Percentiles rank a stretch among this genome's conserved stretches.
Conservation (phyloP, 2,329 filamentous ascomycete genomes). For the Phaeophleospora eucalypticola region DNA sequence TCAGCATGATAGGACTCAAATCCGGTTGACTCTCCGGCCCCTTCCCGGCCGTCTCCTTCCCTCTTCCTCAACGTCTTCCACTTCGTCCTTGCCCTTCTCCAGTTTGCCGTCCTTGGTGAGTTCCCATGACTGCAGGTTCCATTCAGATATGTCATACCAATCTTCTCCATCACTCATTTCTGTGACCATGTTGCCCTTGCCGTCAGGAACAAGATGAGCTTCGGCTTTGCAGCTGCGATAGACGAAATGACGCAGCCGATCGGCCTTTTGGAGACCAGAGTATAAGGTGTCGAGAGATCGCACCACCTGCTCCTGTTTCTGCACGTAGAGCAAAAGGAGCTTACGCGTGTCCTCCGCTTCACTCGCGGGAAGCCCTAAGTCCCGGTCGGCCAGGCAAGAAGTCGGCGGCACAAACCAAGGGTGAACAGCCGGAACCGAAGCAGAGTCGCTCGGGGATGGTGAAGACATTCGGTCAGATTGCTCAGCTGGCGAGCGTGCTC, state of each 20-base stretch:
- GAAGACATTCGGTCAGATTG: slow-evolving; percentile 36
- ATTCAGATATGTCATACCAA: slow-evolving; percentile 81
- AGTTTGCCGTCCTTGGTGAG: slow-evolving; percentile 58
- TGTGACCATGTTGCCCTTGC: slow-evolving; percentile 28
- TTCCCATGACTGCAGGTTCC: slow-evolving; percentile 51
- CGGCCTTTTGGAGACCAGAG: slow-evolving; percentile 66
- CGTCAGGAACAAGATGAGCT: slow-evolving; percentile 56
- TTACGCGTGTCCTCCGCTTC: slow-evolving; percentile 77
- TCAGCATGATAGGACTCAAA: slow-evolving; percentile 17
- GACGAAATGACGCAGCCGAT: slow-evolving; percentile 67
- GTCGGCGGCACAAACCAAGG: slow-evolving; percentile 68
- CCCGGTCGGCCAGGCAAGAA: slow-evolving; percentile 60
- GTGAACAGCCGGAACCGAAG: slow-evolving; percentile 56
- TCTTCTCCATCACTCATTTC: slow-evolving; percentile 87
- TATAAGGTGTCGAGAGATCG: slow-evolving; percentile 65
- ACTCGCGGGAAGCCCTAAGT: slow-evolving; percentile 65
- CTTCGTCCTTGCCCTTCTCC: slow-evolving; percentile 79
- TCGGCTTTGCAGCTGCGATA: slow-evolving; percentile 75
- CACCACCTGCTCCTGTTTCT: slow-evolving; percentile 81
- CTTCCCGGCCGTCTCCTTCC: slow-evolving; percentile 18
- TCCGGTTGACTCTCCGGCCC: slow-evolving; percentile 22
- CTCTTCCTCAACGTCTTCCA: slow-evolving; percentile 52
- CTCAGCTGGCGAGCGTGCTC: slow-evolving; percentile 40
- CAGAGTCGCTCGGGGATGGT: slow-evolving; percentile 43
- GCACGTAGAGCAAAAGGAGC: slow-evolving; percentile 70